These are phyloP conservation scores for Penicillium sp. DNA, from an alignment of 2,329 filamentous ascomycete species.

Conservation along the genomic window DNA sequence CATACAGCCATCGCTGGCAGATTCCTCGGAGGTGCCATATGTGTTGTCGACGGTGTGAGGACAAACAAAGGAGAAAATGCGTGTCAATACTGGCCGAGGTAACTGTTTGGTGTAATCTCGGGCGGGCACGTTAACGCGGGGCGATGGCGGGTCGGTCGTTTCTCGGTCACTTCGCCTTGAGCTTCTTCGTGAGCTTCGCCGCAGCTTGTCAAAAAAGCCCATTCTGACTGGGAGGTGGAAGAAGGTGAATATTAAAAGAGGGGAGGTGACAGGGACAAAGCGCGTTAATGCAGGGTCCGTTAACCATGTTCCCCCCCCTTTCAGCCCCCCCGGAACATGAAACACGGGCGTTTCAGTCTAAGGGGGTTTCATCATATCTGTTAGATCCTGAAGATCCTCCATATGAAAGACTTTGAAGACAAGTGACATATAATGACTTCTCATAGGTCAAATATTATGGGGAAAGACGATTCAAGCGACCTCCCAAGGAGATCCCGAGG, in stretches of 20 bases:
- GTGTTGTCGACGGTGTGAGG: slow-evolving; percentile 75
- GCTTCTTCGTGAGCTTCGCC: slow-evolving; percentile 31
- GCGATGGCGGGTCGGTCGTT: slow-evolving; percentile 22
- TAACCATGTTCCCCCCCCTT: background rate
- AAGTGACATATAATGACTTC: background rate
- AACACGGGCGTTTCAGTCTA: background rate
- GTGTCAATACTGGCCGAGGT: slow-evolving; percentile 67
- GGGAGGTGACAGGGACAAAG: slow-evolving; percentile 5
- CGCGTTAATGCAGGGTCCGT: slow-evolving; percentile 14
- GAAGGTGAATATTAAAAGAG: background rate
- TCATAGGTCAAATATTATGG: background rate
- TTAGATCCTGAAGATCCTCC: background rate
- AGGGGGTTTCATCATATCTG: background rate
- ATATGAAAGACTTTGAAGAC: background rate
- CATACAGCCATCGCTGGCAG: slow-evolving; percentile 79
- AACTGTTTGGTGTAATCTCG: slow-evolving; percentile 53
- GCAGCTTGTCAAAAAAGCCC: slow-evolving; percentile 35
- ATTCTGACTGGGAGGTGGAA: slow-evolving; percentile 21
- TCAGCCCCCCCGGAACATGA: slow-evolving; percentile 3
- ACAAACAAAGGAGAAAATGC: slow-evolving; percentile 79
- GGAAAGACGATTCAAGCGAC: background rate
- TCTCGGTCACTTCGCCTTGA: slow-evolving; percentile 27
- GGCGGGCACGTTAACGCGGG: slow-evolving; percentile 18
- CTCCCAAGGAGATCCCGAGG: too few species aligned
- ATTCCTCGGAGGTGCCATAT: slow-evolving; percentile 81